Percentiles rank a stretch among this genome's conserved stretches.
phyloP scores from a whole-genome alignment of 495 filamentous ascomycete genomes.

The Penicillium desertorum region DNA sequence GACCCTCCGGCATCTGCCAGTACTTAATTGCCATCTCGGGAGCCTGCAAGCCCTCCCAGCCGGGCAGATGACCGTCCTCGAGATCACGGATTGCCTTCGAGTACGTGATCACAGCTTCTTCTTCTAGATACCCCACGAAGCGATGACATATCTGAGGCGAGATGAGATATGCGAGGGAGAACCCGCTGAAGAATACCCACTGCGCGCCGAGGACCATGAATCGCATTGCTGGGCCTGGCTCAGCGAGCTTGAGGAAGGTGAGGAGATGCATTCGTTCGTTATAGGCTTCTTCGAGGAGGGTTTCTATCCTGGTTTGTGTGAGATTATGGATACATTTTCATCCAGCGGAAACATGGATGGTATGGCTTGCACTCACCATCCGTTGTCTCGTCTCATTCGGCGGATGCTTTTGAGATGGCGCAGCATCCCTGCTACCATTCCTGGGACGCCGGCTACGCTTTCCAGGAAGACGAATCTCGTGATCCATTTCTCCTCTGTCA shows the following conservation, averaged over 20 bases:
- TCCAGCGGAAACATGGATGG: background rate
- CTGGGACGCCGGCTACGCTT: slow-evolving; percentile 82
- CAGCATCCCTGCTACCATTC: slow-evolving; percentile 87
- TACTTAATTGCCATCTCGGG: slow-evolving; percentile 84
- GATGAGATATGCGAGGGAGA: slow-evolving; percentile 85
- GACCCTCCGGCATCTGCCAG: slow-evolving; percentile 84
- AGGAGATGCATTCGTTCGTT: slow-evolving; percentile 95
- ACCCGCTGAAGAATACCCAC: slow-evolving; percentile 85
- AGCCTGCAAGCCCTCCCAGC: slow-evolving; percentile 73
- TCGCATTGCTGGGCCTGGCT: slow-evolving; percentile 82
- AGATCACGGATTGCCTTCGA: slow-evolving; percentile 78
- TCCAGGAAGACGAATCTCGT: slow-evolving; percentile 83
- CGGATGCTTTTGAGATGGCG: slow-evolving; percentile 75
- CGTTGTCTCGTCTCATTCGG: slow-evolving; percentile 76
- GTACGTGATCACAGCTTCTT: slow-evolving; percentile 93
- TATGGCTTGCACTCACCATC: slow-evolving; percentile 53
- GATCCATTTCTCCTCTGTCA: slow-evolving; percentile 69
- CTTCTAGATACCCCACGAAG: slow-evolving; percentile 93
- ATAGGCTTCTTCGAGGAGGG: slow-evolving; percentile 84
- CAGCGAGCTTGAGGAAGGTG: slow-evolving; percentile 85
- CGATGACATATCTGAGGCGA: slow-evolving; percentile 86
- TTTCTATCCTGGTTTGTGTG: slow-evolving; percentile 57
- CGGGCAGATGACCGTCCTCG: slow-evolving; percentile 73
- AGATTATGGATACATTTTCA: background rate
- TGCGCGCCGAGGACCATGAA: slow-evolving; percentile 76